Evolutionary conservation across 768 basidiomycete genomes (phyloP), one percentile per base, ranked within the genome.

Genomic region (Tylopilus plumbeoviolaceoides): DNA sequence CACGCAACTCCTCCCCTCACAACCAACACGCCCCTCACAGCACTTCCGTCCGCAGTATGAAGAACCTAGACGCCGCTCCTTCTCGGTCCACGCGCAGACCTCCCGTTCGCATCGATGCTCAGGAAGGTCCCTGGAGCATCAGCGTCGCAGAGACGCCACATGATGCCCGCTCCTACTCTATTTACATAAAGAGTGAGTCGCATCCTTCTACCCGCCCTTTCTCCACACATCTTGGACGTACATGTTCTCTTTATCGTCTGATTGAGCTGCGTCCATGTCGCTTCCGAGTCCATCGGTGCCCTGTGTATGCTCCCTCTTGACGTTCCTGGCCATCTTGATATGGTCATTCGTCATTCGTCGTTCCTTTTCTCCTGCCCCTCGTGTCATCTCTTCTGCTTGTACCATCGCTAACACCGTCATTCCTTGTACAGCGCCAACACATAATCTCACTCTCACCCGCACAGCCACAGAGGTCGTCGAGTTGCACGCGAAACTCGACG

Each of bases 171-270:
- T 69, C 68, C 51, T 93, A 86, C 74, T 85, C 81, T 66, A 79
- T 93, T 65, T 93, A 93, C 76, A 83, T 93, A 72, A 93, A 91
- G 80, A 93, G 91, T 92, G 71, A 77, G 89, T 61, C 53, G 49
- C 44, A 56, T 59, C 56, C 44, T 59, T 60, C 46, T 50, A 31
- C 58, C 62, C 63, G 59, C 64, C 54, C 51, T 54, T 63, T 57
- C 51, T 57, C 60, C 59, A 56, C 49, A 53, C 38, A 41, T 48
- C 57, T 47, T 18, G 30, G 41, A 43, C 54, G 41, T 59, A 50
- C 63, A 58, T 59, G 61, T 56, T 45, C 50, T 27, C 44, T 53
- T 28, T 12, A 51, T 40, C 54, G 36, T 56, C 63, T 54, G 59
- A 59, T 64, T 60, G 58, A 59, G 56, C 31, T 23, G 55, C 43